Percentiles rank a stretch among this genome's conserved stretches.
phyloP scores from a whole-genome alignment of 1,139 yeast genomes.

The Yamadazyma friedrichii region DNA sequence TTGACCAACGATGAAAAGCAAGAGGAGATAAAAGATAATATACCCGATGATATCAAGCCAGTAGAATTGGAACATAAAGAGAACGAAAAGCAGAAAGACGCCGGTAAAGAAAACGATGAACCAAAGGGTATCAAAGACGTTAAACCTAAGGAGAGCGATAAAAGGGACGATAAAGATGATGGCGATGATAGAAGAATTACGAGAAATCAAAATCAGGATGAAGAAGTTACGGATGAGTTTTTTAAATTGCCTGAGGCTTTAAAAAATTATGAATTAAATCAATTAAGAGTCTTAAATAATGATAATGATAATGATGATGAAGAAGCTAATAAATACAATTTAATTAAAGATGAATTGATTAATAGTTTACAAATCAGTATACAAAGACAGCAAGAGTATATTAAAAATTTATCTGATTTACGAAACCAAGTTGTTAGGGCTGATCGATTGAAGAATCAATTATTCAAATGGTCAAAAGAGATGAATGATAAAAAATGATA shows the following conservation, averaged over 20 bases:
- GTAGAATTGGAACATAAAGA: background rate
- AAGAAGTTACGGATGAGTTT: conserved; percentile 35
- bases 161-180: conserved; percentile 56
- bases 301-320: conserved; percentile 6
- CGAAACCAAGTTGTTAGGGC: conserved; percentile 78
- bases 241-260: conserved; percentile 39
- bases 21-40: conserved; percentile 27
- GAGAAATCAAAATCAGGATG: conserved; percentile 15
- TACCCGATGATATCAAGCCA: conserved; percentile 7
- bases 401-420: conserved; percentile 68
- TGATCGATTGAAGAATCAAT: conserved; percentile 65
- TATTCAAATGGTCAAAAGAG: conserved; percentile 82
- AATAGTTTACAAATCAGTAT: conserved; percentile 51
- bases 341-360: conserved; percentile 40
- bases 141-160: conserved; percentile 15
- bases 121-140: background rate
- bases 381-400: conserved; percentile 89
- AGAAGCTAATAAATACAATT: conserved; percentile 26
- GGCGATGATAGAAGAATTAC: conserved; percentile 54
- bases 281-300: conserved; percentile 13
- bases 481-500: conserved; percentile 60
- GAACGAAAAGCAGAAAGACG: background rate
- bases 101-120: conserved; percentile 33
- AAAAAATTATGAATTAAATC: conserved; percentile 35
- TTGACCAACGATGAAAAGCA: conserved; percentile 31